Evolutionary conservation across 2,329 filamentous ascomycete genomes (phyloP).

Genomic region (Plectosphaerella sp.): DNA sequence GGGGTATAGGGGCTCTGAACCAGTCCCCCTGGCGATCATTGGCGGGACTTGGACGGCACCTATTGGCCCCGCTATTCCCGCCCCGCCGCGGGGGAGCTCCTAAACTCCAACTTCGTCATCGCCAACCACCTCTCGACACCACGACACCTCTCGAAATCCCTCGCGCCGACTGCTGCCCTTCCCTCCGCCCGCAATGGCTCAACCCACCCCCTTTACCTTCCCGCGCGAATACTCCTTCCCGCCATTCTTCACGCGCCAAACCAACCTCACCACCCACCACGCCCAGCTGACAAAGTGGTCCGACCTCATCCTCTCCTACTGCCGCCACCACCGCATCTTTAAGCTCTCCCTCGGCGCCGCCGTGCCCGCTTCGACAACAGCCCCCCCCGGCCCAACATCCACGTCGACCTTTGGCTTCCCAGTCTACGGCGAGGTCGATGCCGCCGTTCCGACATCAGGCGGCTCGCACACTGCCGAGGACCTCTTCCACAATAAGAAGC

Average conservation of each 20-base stretch:
- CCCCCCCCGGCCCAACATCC: conserved; percentile 19
- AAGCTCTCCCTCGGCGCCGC: conserved; percentile 63
- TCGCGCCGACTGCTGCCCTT: neutral
- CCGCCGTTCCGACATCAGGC: conserved; percentile 33
- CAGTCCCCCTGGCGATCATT: too few relatives aligned
- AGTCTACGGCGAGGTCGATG: conserved; percentile 18
- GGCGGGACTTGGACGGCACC: too few relatives aligned
- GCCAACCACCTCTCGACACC: too few relatives aligned
- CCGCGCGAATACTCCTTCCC: conserved; percentile 70
- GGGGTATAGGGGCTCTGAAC: too few relatives aligned
- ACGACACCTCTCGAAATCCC: too few relatives aligned
- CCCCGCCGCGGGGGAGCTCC: too few relatives aligned
- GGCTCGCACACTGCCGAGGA: conserved; percentile 18
- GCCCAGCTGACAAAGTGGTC: conserved; percentile 83
- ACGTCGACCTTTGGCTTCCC: conserved; percentile 35
- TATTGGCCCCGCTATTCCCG: too few relatives aligned
- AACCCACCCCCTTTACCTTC: conserved; percentile 41
- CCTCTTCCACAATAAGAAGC: conserved; percentile 53
- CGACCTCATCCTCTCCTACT: conserved; percentile 79
- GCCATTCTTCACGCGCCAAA: conserved; percentile 80
- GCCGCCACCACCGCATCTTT: conserved; percentile 71
- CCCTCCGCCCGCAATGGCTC: conserved; percentile 1
- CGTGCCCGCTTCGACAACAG: conserved; percentile 40
- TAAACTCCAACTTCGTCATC: too few relatives aligned
- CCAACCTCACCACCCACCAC: conserved; percentile 67